Conservation (phyloP, 2,329 filamentous ascomycete species). For the Lecanosticta acicola region DNA sequence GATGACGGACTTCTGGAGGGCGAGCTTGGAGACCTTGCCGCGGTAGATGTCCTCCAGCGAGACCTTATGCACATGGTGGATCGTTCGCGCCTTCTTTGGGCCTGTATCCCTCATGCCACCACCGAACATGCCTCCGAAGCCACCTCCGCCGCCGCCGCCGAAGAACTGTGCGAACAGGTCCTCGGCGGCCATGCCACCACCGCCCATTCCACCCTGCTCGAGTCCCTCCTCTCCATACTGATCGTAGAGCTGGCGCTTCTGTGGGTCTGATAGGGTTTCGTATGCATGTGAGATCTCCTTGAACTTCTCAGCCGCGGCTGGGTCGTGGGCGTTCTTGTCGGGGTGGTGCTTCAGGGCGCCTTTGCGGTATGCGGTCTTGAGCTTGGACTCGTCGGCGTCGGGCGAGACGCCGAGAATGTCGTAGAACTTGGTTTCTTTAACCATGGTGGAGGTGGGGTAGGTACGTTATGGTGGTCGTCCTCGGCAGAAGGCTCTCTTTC, state of each 20-base stretch:
- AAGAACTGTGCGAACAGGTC: conserved; percentile 98
- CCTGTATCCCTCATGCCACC: conserved; percentile 64
- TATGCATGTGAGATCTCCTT: conserved; percentile 96
- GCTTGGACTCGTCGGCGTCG: conserved; percentile 72
- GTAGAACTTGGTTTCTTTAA: conserved; percentile 74
- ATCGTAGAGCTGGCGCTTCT: conserved; percentile 90
- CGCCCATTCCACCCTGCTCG: conserved; percentile 70
- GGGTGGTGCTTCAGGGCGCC: conserved; percentile 79
- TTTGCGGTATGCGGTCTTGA: conserved; percentile 87
- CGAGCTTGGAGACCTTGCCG: conserved; percentile 95
- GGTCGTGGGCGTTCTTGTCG: conserved; percentile 95
- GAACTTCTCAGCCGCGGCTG: conserved; percentile 92
- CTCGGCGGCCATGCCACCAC: conserved; percentile 85
- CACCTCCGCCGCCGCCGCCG: conserved; percentile 59
- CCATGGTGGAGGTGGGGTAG: conserved; percentile 52
- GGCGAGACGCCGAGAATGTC: conserved; percentile 73
- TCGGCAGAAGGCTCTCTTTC: background rate
- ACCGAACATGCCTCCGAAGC: conserved; percentile 70
- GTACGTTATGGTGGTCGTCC: conserved; percentile 1
- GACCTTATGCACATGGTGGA: conserved; percentile 97
- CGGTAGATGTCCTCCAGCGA: conserved; percentile 96
- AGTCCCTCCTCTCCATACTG: conserved; percentile 97
- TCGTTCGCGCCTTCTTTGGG: conserved; percentile 87
- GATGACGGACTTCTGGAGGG: conserved; percentile 94
- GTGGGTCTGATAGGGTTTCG: conserved; percentile 84